Evolutionary conservation across 768 basidiomycete genomes (phyloP), one percentile per base, ranked within the genome.

Genomic region (Lactarius akahatsu): DNA sequence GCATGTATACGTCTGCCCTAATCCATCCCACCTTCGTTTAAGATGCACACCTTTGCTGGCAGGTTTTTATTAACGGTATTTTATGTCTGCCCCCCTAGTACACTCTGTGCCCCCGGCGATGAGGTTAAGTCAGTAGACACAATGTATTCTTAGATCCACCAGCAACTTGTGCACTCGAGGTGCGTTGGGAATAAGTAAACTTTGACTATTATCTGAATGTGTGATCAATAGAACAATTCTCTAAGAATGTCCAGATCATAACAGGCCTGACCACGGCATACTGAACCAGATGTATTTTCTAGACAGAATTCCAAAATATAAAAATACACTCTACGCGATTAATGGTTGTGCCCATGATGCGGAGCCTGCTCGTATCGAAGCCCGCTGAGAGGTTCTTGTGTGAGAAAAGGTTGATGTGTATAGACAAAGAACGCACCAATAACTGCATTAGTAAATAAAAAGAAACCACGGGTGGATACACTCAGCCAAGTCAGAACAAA

Each of bases 311-410:
- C 59, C 13, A 3, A 18, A 50, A 59, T 59, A 56, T 57, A 61
- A 43, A 43, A 40, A 47, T 64, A 69, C 63, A 68, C 30, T 43
- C 36, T 64, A 66, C 50, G 58, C 43, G 60, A 18, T 62, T 57
- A 74, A 56, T 72, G 72, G 36, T 76, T 69, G 76, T 91, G 88
- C 70, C 72, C 78, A 63, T 92, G 87, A 74, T 93, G 89, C 50
- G 84, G 89, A 26, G 84, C 87, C 77, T 94, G 92, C 76, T 96
- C 90, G 74, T 93, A 97, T 60, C 89, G 91, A 61, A 96, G 83
- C 55, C 96, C 95, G 72, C 96, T 96, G 72, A 63, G 10, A 38
- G 32, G 58, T 65, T 47, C 65, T 11, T 10, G 18, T 16, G 61
- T 65, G 40, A 69, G 47, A 9, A 43, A 32, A 61, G 11, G 13